Evolutionary conservation across 306 rosid genomes (phyloP), one percentile per base, ranked within the genome.

Genomic region (Dryas alaskensis): DNA sequence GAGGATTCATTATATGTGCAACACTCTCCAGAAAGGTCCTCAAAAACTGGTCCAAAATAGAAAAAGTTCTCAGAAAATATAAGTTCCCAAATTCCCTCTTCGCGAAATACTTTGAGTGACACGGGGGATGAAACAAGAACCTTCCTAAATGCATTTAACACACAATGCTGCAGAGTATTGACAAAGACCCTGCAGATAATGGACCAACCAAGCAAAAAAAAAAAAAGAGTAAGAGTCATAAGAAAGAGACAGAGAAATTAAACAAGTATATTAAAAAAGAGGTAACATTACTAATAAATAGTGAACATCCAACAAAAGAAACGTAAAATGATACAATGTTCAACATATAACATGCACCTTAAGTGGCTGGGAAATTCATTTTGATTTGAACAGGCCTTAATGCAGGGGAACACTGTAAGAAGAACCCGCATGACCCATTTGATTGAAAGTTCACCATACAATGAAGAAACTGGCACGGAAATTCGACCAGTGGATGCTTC

Each of bases 11-110:
- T 42, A 60, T 64, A 44, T 40, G 75, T 76, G 83, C 65, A 76
- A 78, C 50, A 79, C 61, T 75, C 90, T 63, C 73, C 80, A 72
- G 77, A 76, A 78, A 75, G 54, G 59, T 83, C 88, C 72, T 86
- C 92, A 10, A 82, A 80, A 76, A 89, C 71, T 53, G 84, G 77
- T 78, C 83, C 88, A 70, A 84, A 94, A 70, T 92, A 88, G 84
- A 92, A 94, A 87, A 94, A 87, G 66, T 83, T 86, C 67, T 94
- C 97, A 14, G 99, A 94, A 82, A 94, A 92, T 65, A 94, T 72
- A 73, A 94, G 96, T 81, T 92, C 95, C 96, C 97, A 94, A 77
- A 92, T 82, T 83, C 95, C 92, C 88, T 92, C 97, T 76, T 80
- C 88, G 10, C 86, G 88, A 66, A 94, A 88, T 81, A 85, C 61